Base-by-base conservation (phyloP, 805 yeast species). In the Metschnikowia matae region DNA sequence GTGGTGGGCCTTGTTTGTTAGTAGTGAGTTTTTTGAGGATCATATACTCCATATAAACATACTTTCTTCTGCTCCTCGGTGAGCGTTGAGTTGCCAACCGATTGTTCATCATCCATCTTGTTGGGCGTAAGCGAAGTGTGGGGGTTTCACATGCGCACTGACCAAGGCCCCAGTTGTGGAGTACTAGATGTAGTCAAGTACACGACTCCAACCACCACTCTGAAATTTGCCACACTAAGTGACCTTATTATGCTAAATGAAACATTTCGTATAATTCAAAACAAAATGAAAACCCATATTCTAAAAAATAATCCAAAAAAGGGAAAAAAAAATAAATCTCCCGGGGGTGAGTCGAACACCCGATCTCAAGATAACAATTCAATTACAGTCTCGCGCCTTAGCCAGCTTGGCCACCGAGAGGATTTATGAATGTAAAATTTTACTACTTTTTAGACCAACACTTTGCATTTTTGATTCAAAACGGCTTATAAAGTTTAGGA, bases 1-100 rank as follows among this genome's bases (percentile, higher is more conserved):
- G 61, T 87, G 96, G 57, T 85, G 87, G 4, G 84, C 84, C 82
- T 84, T 42, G 7, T 6, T 10, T 6, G 54, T 58, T 53, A 58
- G 60, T 43, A 21, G 3, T 13, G n/a, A 18, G 7, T 7, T 4
- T 13, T 8, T 6, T n/a, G 4, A 11, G 3, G 29, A 11, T 4
- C 11, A 6, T n/a, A 10, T 21, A 2, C 4, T 11, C 21, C 29
- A 15, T 11, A 10, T 13, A n/a, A n/a, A 50, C 60, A 26, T 48
- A 58, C 62, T 41, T 58, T 58, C 37, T 58, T 58, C 36, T 58
- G 56, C 40, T 58, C 62, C 31, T 58, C 62, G 4, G 59, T 53
- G 21, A 57, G 52, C 17, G 51, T 50, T 3, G 58, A 52, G 29
- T 46, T 54, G 23, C 17, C 14, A 17, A 8, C 18, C 13, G 40